Conservation (phyloP, 139 green algal genomes). For the Desmodesmus armatus region DNA sequence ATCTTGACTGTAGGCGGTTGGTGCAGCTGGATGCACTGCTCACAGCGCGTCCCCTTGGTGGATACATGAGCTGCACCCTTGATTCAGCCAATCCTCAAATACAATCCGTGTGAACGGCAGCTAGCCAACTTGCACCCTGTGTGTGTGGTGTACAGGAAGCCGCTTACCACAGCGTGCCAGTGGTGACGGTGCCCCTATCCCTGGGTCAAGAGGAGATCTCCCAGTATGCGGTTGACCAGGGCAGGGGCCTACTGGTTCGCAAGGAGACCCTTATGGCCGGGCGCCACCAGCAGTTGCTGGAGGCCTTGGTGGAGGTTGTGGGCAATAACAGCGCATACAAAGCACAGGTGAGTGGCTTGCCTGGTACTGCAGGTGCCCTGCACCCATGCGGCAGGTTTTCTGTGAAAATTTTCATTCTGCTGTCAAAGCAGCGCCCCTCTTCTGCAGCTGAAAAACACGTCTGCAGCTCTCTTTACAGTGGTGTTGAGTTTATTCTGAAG, state of each 20-base stretch:
- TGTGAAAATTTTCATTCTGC: too few species aligned
- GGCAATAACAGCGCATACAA: conserved; percentile 24
- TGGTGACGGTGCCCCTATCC: conserved; percentile 8
- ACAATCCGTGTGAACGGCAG: too few species aligned
- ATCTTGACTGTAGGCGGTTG: conserved; percentile 8
- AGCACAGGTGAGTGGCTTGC: background rate
- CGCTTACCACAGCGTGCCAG: conserved; percentile 27
- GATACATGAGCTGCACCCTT: too few species aligned
- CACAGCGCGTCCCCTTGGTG: too few species aligned
- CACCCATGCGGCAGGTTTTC: too few species aligned
- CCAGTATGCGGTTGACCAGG: background rate
- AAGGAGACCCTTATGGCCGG: background rate
- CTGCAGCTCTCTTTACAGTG: too few species aligned
- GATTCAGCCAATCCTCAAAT: too few species aligned
- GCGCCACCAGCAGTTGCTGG: background rate
- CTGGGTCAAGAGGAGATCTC: conserved; percentile 31
- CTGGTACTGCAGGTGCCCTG: background rate
- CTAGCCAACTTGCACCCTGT: background rate
- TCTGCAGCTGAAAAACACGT: background rate
- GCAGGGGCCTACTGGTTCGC: conserved; percentile 1
- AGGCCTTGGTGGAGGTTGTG: conserved; percentile 9
- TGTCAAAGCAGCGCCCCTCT: too few species aligned
- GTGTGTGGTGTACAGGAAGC: conserved; percentile 25
- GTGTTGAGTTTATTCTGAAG: too few species aligned
- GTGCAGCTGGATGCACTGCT: too few species aligned